A percentile compares a stretch with the other conserved stretches of the same genome.
phyloP scores from a whole-genome alignment of 108 stramenopile genomes.

The Conticribra guillardii region DNA sequence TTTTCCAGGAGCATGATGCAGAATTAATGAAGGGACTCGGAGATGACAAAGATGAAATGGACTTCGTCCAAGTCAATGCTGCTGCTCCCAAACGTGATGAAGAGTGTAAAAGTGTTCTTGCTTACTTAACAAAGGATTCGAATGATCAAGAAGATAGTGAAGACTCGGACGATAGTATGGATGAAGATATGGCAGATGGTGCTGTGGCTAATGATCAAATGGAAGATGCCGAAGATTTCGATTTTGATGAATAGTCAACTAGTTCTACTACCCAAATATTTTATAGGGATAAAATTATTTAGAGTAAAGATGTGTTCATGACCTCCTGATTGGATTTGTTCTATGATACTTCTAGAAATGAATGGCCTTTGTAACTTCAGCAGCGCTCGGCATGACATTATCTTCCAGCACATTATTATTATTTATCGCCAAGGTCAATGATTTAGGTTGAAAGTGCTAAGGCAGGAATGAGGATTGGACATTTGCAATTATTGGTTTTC shows the following conservation, averaged over 20 bases:
- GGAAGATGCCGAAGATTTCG: slow-evolving; percentile 75
- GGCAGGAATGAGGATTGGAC: too few species aligned
- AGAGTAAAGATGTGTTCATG: too few species aligned
- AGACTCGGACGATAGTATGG: slow-evolving; percentile 51
- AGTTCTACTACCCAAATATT: too few species aligned
- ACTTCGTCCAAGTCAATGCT: slow-evolving; percentile 78
- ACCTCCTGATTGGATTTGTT: too few species aligned
- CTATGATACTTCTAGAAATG: too few species aligned
- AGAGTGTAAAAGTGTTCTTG: slow-evolving; percentile 38
- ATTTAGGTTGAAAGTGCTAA: too few species aligned
- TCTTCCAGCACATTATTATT: too few species aligned
- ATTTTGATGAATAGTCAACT: slow-evolving; percentile 65
- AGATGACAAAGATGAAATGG: slow-evolving; percentile 90
- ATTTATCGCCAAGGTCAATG: too few species aligned
- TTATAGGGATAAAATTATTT: too few species aligned
- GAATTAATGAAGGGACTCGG: slow-evolving; percentile 72
- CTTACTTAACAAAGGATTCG: slow-evolving; percentile 51
- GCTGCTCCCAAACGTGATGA: slow-evolving; percentile 8
- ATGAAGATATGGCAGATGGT: slow-evolving; percentile 53
- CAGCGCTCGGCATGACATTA: too few species aligned
- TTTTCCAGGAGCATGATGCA: slow-evolving; percentile 58
- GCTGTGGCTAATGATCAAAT: slow-evolving; percentile 44
- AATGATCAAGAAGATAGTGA: slow-evolving; percentile 45
- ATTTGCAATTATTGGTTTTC: too few species aligned
- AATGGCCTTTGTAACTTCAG: too few species aligned